phyloP scores from a whole-genome alignment of 768 basidiomycete genomes.

The Kwoniella botswanensis region DNA sequence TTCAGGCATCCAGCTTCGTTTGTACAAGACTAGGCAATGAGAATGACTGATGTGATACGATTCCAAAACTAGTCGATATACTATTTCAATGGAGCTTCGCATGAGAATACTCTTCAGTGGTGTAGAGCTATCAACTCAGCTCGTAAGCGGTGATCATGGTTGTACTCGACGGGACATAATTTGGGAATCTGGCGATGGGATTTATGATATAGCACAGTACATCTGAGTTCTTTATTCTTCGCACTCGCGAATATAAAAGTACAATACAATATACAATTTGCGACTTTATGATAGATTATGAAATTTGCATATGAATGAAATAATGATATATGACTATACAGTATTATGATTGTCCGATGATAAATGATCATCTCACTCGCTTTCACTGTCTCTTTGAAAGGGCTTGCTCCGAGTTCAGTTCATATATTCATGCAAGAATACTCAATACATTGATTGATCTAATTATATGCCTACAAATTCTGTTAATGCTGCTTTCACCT shows the following conservation, averaged over 20 bases:
- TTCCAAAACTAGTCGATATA: constrained; percentile 43
- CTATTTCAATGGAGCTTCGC: constrained; percentile 44
- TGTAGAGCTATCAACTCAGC: constrained; percentile 52
- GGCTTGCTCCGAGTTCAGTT: no score
- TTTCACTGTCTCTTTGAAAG: neutral
- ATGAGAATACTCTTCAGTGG: constrained; percentile 35
- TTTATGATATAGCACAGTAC: neutral
- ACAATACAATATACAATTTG: neutral
- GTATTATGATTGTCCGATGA: no score
- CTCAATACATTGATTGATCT: no score
- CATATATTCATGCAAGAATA: no score
- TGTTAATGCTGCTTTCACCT: constrained; percentile 15
- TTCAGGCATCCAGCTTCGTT: neutral
- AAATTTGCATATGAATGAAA: neutral
- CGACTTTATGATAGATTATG: neutral
- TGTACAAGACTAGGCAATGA: neutral
- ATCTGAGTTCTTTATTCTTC: neutral
- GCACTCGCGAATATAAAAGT: neutral
- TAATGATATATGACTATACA: neutral
- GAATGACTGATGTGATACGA: neutral
- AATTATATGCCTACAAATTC: constrained; percentile 18
- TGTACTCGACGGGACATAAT: no score
- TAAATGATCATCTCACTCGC: no score
- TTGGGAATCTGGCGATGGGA: neutral
- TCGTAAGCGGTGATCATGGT: constrained; percentile 26